Conservation (phyloP, 164 flowering plant genomes). For the Vitis rotundifolia region DNA sequence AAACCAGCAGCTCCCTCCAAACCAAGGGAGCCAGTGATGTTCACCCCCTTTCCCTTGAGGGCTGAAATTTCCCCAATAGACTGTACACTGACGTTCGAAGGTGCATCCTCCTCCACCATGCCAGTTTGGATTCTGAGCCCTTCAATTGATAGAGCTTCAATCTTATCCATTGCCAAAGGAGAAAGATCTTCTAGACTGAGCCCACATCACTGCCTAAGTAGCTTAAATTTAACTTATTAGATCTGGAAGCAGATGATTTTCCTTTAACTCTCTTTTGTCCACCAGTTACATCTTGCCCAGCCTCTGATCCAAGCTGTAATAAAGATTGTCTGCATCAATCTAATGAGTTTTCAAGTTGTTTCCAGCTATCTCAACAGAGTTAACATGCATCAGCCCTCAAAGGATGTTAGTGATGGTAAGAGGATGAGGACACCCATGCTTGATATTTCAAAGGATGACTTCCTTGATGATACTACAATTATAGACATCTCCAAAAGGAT, state of each 20-base stretch:
- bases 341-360: no score
- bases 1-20: conserved; percentile 78
- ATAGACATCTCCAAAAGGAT: no score
- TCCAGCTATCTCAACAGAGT: no score
- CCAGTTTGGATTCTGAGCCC: conserved; percentile 94
- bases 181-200: conserved; percentile 86
- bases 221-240: conserved; percentile 25
- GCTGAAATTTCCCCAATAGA: conserved; percentile 70
- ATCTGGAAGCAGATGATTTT: conserved; percentile 29
- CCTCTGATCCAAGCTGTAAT: conserved; percentile 39
- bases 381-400: no score
- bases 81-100: conserved; percentile 68
- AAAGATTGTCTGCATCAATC: no score
- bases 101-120: conserved; percentile 77
- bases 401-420: no score
- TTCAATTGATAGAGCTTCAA: conserved; percentile 91
- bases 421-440: no score
- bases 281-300: conserved; percentile 23
- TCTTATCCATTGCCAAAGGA: conserved; percentile 90
- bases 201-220: conserved; percentile 27
- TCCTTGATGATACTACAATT: no score
- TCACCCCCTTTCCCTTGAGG: conserved; percentile 52
- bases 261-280: conserved; percentile 29
- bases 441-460: no score
- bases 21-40: conserved; percentile 57